A percentile compares a stretch with the other conserved stretches of the same genome.
These are phyloP conservation scores for Eucalyptus regnans DNA, from an alignment of 345 rosid species.

Conservation along the genomic window DNA sequence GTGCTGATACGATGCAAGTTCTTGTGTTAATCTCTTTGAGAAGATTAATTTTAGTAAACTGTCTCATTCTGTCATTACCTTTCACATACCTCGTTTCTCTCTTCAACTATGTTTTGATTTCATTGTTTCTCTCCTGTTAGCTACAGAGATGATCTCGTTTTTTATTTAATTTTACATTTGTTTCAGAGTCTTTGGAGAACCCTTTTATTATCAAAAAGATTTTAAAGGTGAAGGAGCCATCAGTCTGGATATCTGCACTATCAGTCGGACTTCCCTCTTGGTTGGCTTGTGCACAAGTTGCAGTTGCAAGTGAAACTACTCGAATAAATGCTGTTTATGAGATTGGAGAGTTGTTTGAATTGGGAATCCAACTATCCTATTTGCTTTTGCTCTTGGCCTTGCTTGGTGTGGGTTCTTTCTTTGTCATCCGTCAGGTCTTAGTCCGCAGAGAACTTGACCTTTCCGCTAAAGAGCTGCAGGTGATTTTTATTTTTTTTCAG, in stretches of 20 bases:
- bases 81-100: background rate
- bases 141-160: background rate
- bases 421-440: slow-evolving; percentile 90
- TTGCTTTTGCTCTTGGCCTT: slow-evolving; percentile 61
- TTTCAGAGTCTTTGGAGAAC: slow-evolving; percentile 31
- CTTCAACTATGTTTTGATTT: no score
- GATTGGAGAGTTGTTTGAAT: slow-evolving; percentile 71
- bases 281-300: slow-evolving; percentile 42
- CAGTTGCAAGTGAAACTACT: slow-evolving; percentile 41
- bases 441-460: slow-evolving; percentile 97
- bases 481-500: background rate
- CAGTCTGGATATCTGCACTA: slow-evolving; percentile 19
- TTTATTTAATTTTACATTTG: background rate
- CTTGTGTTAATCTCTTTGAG: background rate
- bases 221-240: slow-evolving; percentile 21
- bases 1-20: background rate
- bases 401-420: slow-evolving; percentile 85
- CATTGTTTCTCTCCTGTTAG: background rate
- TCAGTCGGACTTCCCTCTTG: slow-evolving; percentile 38
- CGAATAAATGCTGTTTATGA: slow-evolving; percentile 42
- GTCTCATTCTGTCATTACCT: background rate
- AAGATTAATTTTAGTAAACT: background rate
- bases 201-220: slow-evolving; percentile 13
- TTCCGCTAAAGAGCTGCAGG: slow-evolving; percentile 96
- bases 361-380: slow-evolving; percentile 91